Evolutionary conservation across 352 stramenopile species (phyloP), one percentile per base, ranked within the genome.

Genomic region (Pseudoperonospora humuli): DNA sequence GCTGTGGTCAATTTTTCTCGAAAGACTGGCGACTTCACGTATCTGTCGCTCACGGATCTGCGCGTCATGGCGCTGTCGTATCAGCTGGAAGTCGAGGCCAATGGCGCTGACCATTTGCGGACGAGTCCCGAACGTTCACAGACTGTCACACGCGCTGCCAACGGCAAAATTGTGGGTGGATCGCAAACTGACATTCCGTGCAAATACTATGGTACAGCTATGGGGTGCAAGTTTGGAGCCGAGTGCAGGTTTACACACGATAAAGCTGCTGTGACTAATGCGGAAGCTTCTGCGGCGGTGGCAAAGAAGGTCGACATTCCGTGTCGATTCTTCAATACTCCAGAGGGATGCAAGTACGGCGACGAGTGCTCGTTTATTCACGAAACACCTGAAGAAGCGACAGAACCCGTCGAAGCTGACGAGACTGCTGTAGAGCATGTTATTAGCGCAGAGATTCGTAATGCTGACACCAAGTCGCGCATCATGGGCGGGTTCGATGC

Each of bases 21-120:
- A 46, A 88, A 89, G 57, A 94, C 82, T 11, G 82, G 82, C 32
- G 82, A 94, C 56, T 93, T 92, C 54, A 61, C 71, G 9, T 83
- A 76, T 57, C 66, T 94, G 9, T 93, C 80, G 48, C 76, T 90
- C 20, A 84, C 78, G 33, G 82, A 94, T 67, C 45, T 93, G 61
- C 78, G 80, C 43, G 75, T 94, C 55, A 90, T 94, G 80, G 80
- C 82, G 46, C 54, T 94, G 55, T 76, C 77, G 20, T 94, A 92
- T 55, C 86, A 90, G 69, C 51, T 94, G 17, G 82, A 94, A 44
- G 60, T 71, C 1, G 82, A 94, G 49, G 53, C 64, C 6, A 86
- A 90, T 42, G 80, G 78, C 36, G 39, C 47, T 0, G 67, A 71
- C 13, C 80, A 93, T 41, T 43, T 94, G 25, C 76, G 80, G 40